Evolutionary conservation across 129 eudicot species (phyloP), one percentile per base, ranked within the genome.

Genomic region (Logfia minima): DNA sequence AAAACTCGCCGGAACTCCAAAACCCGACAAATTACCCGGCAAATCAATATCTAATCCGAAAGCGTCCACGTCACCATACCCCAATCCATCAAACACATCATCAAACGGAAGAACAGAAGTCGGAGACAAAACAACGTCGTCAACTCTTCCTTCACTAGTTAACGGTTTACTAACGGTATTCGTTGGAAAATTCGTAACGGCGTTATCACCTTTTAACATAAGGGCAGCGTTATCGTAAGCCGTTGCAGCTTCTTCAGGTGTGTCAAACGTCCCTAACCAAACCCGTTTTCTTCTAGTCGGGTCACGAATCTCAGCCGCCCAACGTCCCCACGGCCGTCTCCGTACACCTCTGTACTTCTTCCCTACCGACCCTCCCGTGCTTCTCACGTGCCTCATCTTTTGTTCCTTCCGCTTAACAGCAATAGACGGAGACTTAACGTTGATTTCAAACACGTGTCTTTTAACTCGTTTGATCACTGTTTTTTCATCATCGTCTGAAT

Each of bases 221-320:
- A 90, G 81, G 3, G 96, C 96, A 8, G 92, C 96, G 29, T 77
- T 79, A 75, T 90, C 96, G 79, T 90, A 90, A 21, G 83, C 96
- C 26, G 81, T 71, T 21, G 96, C 96, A 0, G 96, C 96, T 55
- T 90, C 96, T 62, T 90, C 96, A 3, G 96, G 88, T 0, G 96
- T 90, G 70, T 90, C 90, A 70, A 75, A 90, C 21, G 96, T 90
- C 17, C 96, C 96, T 2, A 90, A 71, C 96, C 96, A 90, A 8
- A 90, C 67, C 22, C 96, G 87, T 28, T 90, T 90, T 18, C 92
- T 31, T 6, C 72, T 73, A 7, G 69, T 16, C 60, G 89, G 92
- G 60, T 90, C 96, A 13, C 96, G 96, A 68, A 90, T 90, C 90
- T 90, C 96, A 17, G 92, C 91, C 9, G 96, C 96, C 88, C 88